phyloP scores from a whole-genome alignment of 2,329 filamentous ascomycete species.

The Fusarium sp. region DNA sequence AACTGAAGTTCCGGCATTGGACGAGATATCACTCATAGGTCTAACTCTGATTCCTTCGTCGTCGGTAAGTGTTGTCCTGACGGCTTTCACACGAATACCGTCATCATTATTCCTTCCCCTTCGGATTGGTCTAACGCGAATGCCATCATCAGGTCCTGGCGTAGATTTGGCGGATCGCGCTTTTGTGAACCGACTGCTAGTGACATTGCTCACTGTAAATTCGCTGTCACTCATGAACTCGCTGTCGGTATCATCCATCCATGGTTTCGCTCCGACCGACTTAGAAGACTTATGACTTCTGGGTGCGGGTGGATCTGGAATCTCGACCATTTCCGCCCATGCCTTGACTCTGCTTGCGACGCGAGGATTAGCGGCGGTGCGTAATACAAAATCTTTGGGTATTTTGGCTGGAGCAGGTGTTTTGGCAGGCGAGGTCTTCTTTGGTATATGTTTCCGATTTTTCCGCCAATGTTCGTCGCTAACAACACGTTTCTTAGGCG shows the following conservation, averaged over 20 bases:
- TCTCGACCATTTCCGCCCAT: constrained; percentile 67
- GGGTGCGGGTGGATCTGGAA: constrained; percentile 52
- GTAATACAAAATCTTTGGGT: constrained; percentile 67
- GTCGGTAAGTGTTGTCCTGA: constrained; percentile 30
- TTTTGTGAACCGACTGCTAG: constrained; percentile 32
- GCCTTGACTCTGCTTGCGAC: constrained; percentile 69
- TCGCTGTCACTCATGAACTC: constrained; percentile 45
- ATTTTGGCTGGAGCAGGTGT: constrained; percentile 49
- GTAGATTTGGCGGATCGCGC: constrained; percentile 38
- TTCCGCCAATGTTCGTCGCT: constrained; percentile 93
- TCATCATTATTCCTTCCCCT: constrained; percentile 46
- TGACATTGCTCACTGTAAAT: constrained; percentile 42
- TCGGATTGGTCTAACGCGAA: constrained; percentile 54
- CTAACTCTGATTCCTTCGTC: constrained; percentile 48
- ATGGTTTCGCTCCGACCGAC: constrained; percentile 45
- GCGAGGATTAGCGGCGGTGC: constrained; percentile 62
- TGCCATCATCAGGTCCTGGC: constrained; percentile 52
- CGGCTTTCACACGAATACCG: constrained; percentile 47
- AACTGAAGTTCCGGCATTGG: constrained; percentile 38
- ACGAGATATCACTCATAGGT: constrained; percentile 44
- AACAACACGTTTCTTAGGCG: constrained; percentile 90
- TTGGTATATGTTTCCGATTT: constrained; percentile 60
- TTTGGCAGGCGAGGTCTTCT: constrained; percentile 51
- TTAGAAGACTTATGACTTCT: constrained; percentile 50
- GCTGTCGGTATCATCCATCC: constrained; percentile 41